Percentiles rank a stretch among this genome's conserved stretches.
These are phyloP conservation scores for Forsythia suspensa DNA, from an alignment of 257 asterid species.

Conservation along the genomic window DNA sequence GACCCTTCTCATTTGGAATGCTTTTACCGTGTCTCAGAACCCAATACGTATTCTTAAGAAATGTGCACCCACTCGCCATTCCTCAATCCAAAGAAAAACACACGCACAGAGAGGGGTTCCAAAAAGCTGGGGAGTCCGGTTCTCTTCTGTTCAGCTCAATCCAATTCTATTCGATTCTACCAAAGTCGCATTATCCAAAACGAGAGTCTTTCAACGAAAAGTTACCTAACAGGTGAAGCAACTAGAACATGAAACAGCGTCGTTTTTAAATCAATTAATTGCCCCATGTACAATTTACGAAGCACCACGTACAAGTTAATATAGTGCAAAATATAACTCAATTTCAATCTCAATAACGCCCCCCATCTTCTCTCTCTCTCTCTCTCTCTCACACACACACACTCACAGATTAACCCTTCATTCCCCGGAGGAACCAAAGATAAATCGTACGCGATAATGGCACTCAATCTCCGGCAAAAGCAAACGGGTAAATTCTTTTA, in stretches of 20 bases:
- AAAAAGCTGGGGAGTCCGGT: background rate
- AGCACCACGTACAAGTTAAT: background rate
- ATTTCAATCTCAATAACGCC: background rate
- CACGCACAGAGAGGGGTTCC: background rate
- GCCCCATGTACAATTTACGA: background rate
- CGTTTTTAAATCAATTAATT: background rate
- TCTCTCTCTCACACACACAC: background rate
- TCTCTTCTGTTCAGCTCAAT: background rate
- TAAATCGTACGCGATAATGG: slow-evolving; percentile 37
- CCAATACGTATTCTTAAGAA: slow-evolving; percentile 72
- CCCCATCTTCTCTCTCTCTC: background rate
- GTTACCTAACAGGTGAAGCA: background rate
- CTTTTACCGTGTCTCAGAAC: slow-evolving; percentile 90
- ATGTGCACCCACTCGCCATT: slow-evolving; percentile 30
- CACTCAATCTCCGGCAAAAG: slow-evolving; percentile 86
- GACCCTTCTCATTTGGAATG: slow-evolving; percentile 80
- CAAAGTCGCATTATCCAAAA: background rate
- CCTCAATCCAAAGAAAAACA: background rate
- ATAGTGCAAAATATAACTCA: background rate
- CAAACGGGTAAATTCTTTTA: slow-evolving; percentile 61
- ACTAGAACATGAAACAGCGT: background rate
- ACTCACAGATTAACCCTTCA: background rate
- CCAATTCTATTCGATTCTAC: background rate
- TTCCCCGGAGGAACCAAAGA: background rate
- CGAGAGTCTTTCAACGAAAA: no score